These are phyloP conservation scores for Barnettozyma hawaiiensis DNA, from an alignment of 1,139 yeast genomes.

Conservation along the genomic window DNA sequence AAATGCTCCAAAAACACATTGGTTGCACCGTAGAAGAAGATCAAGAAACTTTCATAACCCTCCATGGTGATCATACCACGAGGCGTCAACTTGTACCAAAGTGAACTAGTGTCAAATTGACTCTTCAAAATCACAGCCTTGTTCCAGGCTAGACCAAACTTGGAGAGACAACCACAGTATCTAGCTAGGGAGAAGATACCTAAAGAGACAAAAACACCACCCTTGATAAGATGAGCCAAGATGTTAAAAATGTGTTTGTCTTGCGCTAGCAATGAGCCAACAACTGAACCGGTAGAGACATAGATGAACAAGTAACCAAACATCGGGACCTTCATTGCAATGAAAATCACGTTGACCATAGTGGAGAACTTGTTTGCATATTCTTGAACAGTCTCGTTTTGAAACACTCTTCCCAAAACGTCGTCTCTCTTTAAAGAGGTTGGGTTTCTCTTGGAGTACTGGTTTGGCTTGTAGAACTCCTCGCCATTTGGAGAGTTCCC, in stretches of 20 bases:
- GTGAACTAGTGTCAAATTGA: slow-evolving; percentile 28
- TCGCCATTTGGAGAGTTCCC: neutral
- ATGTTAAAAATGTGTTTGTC: slow-evolving; percentile 66
- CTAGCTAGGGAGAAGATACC: slow-evolving; percentile 79
- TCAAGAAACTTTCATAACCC: slow-evolving; percentile 69
- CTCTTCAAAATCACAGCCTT: slow-evolving; percentile 37
- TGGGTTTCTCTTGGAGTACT: slow-evolving; percentile 3
- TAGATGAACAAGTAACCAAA: slow-evolving; percentile 56
- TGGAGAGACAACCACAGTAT: slow-evolving; percentile 74
- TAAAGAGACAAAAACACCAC: slow-evolving; percentile 75
- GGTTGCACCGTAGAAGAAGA: slow-evolving; percentile 82
- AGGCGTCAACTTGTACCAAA: slow-evolving; percentile 39
- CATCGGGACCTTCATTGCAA: slow-evolving; percentile 58
- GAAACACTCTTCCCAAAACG: slow-evolving; percentile 29
- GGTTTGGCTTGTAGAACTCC: slow-evolving; percentile 8
- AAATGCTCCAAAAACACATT: slow-evolving; percentile 88
- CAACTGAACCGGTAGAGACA: slow-evolving; percentile 70
- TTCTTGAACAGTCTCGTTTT: slow-evolving; percentile 28
- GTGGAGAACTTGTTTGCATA: slow-evolving; percentile 36
- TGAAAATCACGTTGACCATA: slow-evolving; percentile 38
- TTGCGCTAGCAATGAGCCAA: slow-evolving; percentile 64
- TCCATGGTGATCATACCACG: slow-evolving; percentile 73
- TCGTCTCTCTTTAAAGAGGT: slow-evolving; percentile 28
- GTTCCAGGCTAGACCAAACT: slow-evolving; percentile 93
- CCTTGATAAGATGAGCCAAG: slow-evolving; percentile 93